phyloP scores from a whole-genome alignment of 2,329 filamentous ascomycete genomes.

The Phyllosticta capitalensis region DNA sequence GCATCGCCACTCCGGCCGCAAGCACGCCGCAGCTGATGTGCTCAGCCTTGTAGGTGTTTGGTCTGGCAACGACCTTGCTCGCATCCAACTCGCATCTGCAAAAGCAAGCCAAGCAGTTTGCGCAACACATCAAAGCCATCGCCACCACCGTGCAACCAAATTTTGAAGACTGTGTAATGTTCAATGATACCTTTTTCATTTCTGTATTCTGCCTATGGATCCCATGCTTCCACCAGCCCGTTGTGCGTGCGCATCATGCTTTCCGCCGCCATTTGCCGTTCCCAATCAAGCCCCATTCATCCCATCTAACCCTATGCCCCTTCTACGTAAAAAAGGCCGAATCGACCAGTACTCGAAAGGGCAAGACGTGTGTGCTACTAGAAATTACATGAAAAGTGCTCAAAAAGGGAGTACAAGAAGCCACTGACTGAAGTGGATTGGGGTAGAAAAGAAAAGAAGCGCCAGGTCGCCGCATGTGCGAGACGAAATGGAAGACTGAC shows the following conservation, averaged over 20 bases:
- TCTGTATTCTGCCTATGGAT: background rate
- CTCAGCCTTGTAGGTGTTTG: no score
- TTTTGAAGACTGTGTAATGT: background rate
- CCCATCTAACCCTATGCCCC: background rate
- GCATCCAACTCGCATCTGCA: no score
- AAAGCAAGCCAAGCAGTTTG: no score
- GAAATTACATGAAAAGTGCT: background rate
- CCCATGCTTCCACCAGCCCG: background rate
- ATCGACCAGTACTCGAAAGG: background rate
- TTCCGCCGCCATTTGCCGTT: background rate
- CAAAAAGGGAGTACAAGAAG: background rate
- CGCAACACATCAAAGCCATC: no score
- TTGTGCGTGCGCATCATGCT: background rate
- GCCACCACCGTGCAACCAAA: background rate
- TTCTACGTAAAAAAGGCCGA: background rate
- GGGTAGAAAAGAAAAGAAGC: background rate
- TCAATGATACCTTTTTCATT: background rate
- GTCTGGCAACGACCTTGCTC: no score
- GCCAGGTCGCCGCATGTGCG: background rate
- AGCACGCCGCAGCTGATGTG: no score
- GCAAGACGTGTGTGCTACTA: background rate
- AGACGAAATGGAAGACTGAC: background rate
- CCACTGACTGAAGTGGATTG: background rate
- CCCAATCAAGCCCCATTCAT: background rate
- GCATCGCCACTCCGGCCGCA: no score